phyloP scores from a whole-genome alignment of 2,329 filamentous ascomycete species.

The Penicillium expansum region DNA sequence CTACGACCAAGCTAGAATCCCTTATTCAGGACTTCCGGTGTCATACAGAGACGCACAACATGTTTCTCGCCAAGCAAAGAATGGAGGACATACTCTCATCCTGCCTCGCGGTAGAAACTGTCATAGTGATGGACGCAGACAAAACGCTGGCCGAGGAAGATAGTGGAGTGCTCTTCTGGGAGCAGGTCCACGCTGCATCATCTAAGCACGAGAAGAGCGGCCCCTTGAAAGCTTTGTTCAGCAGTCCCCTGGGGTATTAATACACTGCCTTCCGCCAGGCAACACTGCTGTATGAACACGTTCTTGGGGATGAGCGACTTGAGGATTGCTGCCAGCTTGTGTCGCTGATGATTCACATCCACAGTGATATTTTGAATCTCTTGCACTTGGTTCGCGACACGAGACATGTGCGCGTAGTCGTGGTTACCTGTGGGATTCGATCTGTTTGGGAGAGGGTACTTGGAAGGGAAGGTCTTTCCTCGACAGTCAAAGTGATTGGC shows the following conservation, averaged over 20 bases:
- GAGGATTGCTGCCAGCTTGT: slow-evolving; percentile 47
- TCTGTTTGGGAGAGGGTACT: slow-evolving; percentile 58
- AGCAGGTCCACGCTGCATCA: slow-evolving; percentile 3
- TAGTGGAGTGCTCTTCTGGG: slow-evolving; percentile 17
- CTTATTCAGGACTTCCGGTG: neutral
- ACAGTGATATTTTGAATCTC: slow-evolving; percentile 50
- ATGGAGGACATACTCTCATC: slow-evolving; percentile 37
- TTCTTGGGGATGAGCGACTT: slow-evolving; percentile 38
- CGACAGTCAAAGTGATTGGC: slow-evolving; percentile 53
- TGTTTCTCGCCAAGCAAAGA: neutral
- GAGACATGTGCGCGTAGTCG: slow-evolving; percentile 45
- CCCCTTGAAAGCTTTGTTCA: slow-evolving; percentile 50
- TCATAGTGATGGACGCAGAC: slow-evolving; percentile 60
- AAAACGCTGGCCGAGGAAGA: slow-evolving; percentile 50
- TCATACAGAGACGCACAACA: neutral
- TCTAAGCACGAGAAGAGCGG: slow-evolving; percentile 5
- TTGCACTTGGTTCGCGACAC: slow-evolving; percentile 34
- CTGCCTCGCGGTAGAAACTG: slow-evolving; percentile 34
- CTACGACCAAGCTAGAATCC: neutral
- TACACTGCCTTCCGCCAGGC: slow-evolving; percentile 57
- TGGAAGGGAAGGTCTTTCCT: slow-evolving; percentile 40
- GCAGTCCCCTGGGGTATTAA: slow-evolving; percentile 48
- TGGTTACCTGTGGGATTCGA: slow-evolving; percentile 57
- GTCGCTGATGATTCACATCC: slow-evolving; percentile 43
- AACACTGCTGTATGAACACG: slow-evolving; percentile 53